Base-by-base conservation (phyloP, 495 filamentous ascomycete genomes). In the Eremomyces bilateralis region DNA sequence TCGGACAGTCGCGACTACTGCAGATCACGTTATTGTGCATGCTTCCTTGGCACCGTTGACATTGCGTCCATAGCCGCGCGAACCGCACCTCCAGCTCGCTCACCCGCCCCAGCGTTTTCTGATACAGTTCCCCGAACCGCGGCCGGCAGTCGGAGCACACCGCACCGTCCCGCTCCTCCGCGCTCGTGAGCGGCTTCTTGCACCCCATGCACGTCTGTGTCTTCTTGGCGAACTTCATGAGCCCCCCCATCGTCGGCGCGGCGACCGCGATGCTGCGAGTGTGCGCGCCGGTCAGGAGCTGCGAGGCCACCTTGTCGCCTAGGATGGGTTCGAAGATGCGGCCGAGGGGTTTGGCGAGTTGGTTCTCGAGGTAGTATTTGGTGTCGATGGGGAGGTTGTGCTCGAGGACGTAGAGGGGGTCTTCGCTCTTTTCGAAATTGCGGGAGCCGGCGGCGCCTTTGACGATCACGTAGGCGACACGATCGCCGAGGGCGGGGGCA, bases 21-120 rank as follows among this genome's bases (percentile, higher is more conserved):
- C 88, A 99, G 43, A 99, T 95, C 16, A 99, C 88, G 57, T 99
- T 85, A 49, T 76, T 81, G 57, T 99, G 88, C 64, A 99, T 71
- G 52, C 81, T 91, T 11, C 85, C 88, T 58, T 99, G 88, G 52
- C 88, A 99, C 21, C 88, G 65, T 61, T 99, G 88, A 54, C 88
- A 99, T 57, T 99, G 88, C 16, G 88, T 99, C 88, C 88, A 99
- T 33, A 99, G 60, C 29, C 88, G 60, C 2, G 82, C 76, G 42
- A 99, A 99, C 15, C 83, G 60, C 4, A 99, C 78, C 48, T 99
- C 88, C 8, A 99, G 61, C 43, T 94, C 90, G 13, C 71, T 76
- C 1, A 83, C 80, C 48, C 80, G 85, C 40, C 69, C 71, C 37
- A 99, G 49, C 18, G 80, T 78, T 60, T 83, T 88, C 43, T 82